Base-by-base conservation (phyloP, 306 rosid species). In the Glycine soja region DNA sequence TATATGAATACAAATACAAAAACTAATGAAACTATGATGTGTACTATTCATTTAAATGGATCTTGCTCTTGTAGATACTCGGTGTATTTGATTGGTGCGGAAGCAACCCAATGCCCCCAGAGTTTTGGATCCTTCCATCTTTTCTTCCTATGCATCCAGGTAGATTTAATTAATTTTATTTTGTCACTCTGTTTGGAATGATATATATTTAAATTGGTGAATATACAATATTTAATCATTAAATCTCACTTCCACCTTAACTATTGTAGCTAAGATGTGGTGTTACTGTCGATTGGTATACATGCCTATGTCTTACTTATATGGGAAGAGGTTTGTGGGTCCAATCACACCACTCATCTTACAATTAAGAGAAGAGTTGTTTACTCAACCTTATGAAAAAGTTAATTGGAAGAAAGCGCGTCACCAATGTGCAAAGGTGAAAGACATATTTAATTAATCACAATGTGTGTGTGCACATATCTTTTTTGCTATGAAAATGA, bases 221-320 rank as follows among this genome's bases (percentile, higher is more conserved):
- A 24, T 12, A 18, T 50, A 8, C 2, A 14, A 52, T 24, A 30
- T 34, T 34, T 10, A 6, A 16, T 18, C 32, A 6, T 46, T 32
- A 18, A 72, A 38, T 43, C 18, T 75, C 59, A 50, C 32, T 72
- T 65, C 50, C 9, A 14, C 32, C 32, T 54, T 24, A 8, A 67
- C 69, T 30, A 42, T 46, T 86, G 81, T 88, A 92, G 98, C 93
- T 13, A 94, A 94, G 87, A 92, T 94, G 97, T 90, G 86, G 85
- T 92, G 98, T 83, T 90, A 92, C 50, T 92, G 94, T 18, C 93
- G 97, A 14, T 51, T 89, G 89, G 88, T 90, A 3, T 90, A 85
- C 87, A 85, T 92, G 89, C 95, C 97, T 7, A 94, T 94, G 98
- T 93, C 98, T 0, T 94, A 94, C 80, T 84, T 94, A 12, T 92